phyloP scores from a whole-genome alignment of 2,329 filamentous ascomycete species.

The Arthrobotrys musiformis region DNA sequence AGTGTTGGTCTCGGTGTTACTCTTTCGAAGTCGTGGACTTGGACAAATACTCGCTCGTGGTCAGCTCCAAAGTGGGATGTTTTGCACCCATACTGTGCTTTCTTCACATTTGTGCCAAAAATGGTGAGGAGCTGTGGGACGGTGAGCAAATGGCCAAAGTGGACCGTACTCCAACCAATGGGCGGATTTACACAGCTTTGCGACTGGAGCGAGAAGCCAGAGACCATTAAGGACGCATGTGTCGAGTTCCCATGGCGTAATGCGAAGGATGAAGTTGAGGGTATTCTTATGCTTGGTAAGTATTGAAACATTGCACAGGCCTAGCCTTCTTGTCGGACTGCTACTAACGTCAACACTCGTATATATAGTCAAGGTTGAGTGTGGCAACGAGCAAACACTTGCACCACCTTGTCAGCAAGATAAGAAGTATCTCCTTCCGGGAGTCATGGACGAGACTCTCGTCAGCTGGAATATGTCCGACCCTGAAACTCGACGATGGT shows the following conservation, averaged over 20 bases:
- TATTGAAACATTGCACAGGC: not conserved
- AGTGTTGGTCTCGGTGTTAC: not conserved
- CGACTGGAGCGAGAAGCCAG: not conserved
- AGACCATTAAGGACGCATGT: slow-evolving; percentile 4
- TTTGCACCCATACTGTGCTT: slow-evolving; percentile 39
- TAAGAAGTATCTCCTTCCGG: slow-evolving; percentile 32
- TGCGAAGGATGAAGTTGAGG: slow-evolving; percentile 15
- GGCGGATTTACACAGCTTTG: slow-evolving; percentile 8
- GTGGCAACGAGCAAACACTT: slow-evolving; percentile 36
- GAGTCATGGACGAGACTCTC: slow-evolving; percentile 32
- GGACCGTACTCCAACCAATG: not conserved
- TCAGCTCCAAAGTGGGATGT: slow-evolving; percentile 27
- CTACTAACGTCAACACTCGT: not conserved
- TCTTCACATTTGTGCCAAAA: slow-evolving; percentile 46
- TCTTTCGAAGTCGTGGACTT: slow-evolving; percentile 19
- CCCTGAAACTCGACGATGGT: slow-evolving; percentile 19
- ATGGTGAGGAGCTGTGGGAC: slow-evolving; percentile 46
- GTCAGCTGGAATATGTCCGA: slow-evolving; percentile 20
- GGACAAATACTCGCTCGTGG: slow-evolving; percentile 13
- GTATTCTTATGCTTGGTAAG: slow-evolving; percentile 38
- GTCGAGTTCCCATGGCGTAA: slow-evolving; percentile 36
- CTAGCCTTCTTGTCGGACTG: not conserved
- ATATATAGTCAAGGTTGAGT: slow-evolving; percentile 30
- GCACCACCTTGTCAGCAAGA: slow-evolving; percentile 45
- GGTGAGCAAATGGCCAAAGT: slow-evolving; percentile 16